Evolutionary conservation across 805 yeast genomes (phyloP).

Genomic region (Candida loeiensis): DNA sequence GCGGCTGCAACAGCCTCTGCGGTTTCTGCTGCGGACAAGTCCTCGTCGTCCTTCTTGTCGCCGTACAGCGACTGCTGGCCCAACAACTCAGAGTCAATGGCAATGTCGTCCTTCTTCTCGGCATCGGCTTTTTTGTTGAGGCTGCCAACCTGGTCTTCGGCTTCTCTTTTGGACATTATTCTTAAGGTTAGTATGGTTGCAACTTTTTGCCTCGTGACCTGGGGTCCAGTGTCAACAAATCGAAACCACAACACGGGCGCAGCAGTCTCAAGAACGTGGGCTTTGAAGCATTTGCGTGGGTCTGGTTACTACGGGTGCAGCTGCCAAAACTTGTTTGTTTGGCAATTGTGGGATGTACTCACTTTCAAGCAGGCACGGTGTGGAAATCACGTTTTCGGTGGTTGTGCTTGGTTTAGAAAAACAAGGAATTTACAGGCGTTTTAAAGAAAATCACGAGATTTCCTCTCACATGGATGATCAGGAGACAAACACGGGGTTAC

Average conservation of each 20-base stretch:
- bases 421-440: slow-evolving; percentile 8
- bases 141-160: slow-evolving; percentile 7
- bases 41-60: slow-evolving; percentile 16
- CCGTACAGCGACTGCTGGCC: slow-evolving; percentile 36
- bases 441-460: slow-evolving; percentile 12
- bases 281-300: too few relatives aligned
- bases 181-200: slow-evolving; percentile 6
- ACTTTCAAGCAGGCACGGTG: slow-evolving; percentile 9
- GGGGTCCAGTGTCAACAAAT: neutral
- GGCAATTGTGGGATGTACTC: slow-evolving; percentile 1
- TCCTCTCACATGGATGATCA: slow-evolving; percentile 9
- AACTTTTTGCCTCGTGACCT: slow-evolving; percentile 6
- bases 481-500: slow-evolving; percentile 2
- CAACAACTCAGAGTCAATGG: slow-evolving; percentile 42
- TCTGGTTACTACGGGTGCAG: too few relatives aligned
- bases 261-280: too few relatives aligned
- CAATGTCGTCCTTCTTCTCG: slow-evolving; percentile 20
- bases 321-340: too few relatives aligned
- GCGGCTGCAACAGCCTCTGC: slow-evolving; percentile 29
- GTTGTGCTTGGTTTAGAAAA: slow-evolving; percentile 7
- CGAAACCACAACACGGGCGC: too few relatives aligned
- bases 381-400: slow-evolving; percentile 10
- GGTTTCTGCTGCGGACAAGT: slow-evolving; percentile 26
- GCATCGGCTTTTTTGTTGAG: slow-evolving; percentile 13
- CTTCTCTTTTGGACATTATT: slow-evolving; percentile 16